Base-by-base conservation (phyloP, 805 yeast species). In the Kazachstania taianensis region DNA sequence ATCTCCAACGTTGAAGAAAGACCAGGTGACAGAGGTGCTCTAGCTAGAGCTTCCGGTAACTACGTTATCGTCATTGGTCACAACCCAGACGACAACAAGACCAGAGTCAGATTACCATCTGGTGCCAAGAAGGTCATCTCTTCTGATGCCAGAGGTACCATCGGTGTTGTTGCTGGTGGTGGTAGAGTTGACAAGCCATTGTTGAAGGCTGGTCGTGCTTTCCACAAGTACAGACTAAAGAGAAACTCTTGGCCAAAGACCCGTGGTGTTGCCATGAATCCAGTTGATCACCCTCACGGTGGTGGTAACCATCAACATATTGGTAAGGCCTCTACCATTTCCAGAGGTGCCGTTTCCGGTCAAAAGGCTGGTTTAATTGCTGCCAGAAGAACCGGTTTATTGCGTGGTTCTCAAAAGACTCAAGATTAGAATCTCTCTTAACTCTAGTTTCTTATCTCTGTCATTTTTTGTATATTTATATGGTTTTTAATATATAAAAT, bases 261-360 rank as follows among this genome's bases (percentile, higher is more conserved):
- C 65, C 86, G 97, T 78, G 98, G 97, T 89, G 97, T 89, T 68
- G 98, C 98, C 69, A 89, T 92, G 98, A 89, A 89, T 78, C 97
- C 97, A 71, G 98, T 89, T 69, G 98, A 89, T 70, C 98, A 89
- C 78, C 98, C 98, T 70, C 98, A 89, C 72, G 98, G 98, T 84
- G 97, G 98, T 89, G 98, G 98, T 89, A 87, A 87, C 95, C 96
- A 87, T 74, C 97, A 87, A 78, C 97, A 87, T 72, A 89, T 87
- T 75, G 97, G 97, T 86, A 89, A 89, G 80, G 96, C 97, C 63
- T 89, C 97, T 61, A 87, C 97, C 65, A 89, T 87, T 63, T 80
- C 94, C 58, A 85, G 97, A 81, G 94, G 94, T 71, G 96, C 97
- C 55, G 97, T 89, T 68, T 75, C 97, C 63, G 97, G 97, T 84